Conservation (phyloP, 2,329 filamentous ascomycete species). For the Aureobasidium namibiae region DNA sequence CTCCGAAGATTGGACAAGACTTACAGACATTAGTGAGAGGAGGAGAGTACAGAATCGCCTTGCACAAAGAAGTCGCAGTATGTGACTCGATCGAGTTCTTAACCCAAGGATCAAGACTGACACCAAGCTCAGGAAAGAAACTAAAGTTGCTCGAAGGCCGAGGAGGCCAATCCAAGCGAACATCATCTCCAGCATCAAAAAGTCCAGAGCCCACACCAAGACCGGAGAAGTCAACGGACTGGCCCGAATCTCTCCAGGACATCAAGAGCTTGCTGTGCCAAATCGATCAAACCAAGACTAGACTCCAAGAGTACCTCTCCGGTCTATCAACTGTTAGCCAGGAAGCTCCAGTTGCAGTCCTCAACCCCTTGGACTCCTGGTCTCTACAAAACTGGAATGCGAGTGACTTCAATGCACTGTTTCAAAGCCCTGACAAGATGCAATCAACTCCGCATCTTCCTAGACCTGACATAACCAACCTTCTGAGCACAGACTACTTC, state of each 20-base stretch:
- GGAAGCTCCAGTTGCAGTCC: neutral
- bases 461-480: neutral
- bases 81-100: neutral
- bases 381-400: neutral
- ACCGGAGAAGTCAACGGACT: neutral
- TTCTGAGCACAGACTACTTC: neutral
- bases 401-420: neutral
- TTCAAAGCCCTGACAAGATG: neutral
- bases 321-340: neutral
- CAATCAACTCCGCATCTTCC: neutral
- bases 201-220: neutral
- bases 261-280: neutral
- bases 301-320: neutral
- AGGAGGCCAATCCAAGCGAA: neutral
- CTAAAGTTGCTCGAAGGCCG: neutral
- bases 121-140: neutral
- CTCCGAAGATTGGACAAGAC: neutral
- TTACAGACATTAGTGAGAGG: neutral
- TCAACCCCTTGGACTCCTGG: neutral
- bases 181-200: neutral
- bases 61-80: neutral
- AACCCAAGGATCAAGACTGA: neutral
- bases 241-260: neutral
- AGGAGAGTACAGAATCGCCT: neutral
- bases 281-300: neutral